Evolutionary conservation across 2,329 filamentous ascomycete genomes (phyloP).

Genomic region (Ophiosphaerella korrae): DNA sequence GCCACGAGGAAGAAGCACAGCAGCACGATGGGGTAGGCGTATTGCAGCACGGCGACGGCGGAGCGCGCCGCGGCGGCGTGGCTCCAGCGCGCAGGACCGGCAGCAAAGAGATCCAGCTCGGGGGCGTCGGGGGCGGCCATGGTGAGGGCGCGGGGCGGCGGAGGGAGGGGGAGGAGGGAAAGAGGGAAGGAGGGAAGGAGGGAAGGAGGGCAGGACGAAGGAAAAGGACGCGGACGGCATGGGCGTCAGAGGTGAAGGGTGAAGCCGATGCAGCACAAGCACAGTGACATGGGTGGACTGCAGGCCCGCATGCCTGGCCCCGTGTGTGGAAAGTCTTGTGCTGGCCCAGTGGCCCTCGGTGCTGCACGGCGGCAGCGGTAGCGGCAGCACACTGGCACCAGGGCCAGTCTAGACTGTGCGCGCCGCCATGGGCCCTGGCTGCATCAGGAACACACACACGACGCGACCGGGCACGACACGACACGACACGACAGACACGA

Average conservation of each 20-base stretch:
- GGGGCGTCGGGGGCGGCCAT: conserved; percentile 24
- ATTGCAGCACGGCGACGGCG: conserved; percentile 53
- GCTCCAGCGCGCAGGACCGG: conserved; percentile 20
- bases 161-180: conserved; percentile 7
- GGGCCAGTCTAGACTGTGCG: no score
- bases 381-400: no score
- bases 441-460: no score
- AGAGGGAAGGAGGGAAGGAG: conserved; percentile 3
- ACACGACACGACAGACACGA: no score
- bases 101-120: conserved; percentile 17
- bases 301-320: no score
- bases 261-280: no score
- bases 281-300: not conserved
- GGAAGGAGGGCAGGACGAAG: conserved; percentile 1
- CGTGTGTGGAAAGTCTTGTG: no score
- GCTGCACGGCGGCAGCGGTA: no score
- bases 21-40: conserved; percentile 67
- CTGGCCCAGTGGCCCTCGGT: no score
- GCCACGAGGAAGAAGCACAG: conserved; percentile 67
- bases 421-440: no score
- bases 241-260: no score
- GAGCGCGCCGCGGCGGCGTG: conserved; percentile 24
- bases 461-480: no score
- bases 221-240: not conserved
- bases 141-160: conserved; percentile 12